Conservation (phyloP, 1,139 yeast species). For the Yamadazyma atlantica region DNA sequence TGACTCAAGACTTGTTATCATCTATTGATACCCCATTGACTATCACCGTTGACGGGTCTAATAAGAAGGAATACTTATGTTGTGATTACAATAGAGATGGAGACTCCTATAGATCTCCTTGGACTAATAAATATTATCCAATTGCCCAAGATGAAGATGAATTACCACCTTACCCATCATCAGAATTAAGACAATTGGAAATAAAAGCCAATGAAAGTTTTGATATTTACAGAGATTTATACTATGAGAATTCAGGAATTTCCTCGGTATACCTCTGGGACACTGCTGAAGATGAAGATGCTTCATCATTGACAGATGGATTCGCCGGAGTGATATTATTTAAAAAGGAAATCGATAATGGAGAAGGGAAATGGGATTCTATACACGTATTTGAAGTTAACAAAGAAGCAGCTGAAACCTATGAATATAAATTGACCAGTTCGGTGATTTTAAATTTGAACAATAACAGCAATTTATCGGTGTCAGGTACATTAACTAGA, state of each 20-base stretch:
- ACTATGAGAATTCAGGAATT: constrained; percentile 87
- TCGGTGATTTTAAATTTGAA: constrained; percentile 79
- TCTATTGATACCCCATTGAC: constrained; percentile 85
- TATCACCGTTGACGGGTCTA: constrained; percentile 52
- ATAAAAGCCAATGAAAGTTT: constrained; percentile 84
- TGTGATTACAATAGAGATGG: constrained; percentile 97
- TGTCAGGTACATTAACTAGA: constrained; percentile 85
- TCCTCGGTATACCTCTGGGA: constrained; percentile 96
- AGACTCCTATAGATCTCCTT: constrained; percentile 89
- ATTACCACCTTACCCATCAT: constrained; percentile 66
- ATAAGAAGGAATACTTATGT: constrained; percentile 71
- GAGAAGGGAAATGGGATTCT: constrained; percentile 79
- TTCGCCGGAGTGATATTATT: constrained; percentile 92
- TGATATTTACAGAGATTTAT: constrained; percentile 88
- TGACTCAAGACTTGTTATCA: constrained; percentile 81
- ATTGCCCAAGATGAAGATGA: constrained; percentile 43
- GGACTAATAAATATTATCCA: constrained; percentile 82
- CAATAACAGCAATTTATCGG: constrained; percentile 40
- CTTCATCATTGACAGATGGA: constrained; percentile 34
- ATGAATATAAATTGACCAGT: constrained; percentile 75
- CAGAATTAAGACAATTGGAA: constrained; percentile 70
- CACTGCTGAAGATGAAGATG: constrained; percentile 50
- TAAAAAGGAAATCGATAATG: constrained; percentile 62
- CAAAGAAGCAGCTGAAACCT: constrained; percentile 43
- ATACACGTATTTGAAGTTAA: constrained; percentile 88